Percentiles rank a stretch among this genome's conserved stretches.
phyloP scores from a whole-genome alignment of 192 early-diverging fungal species.

The Helicostylum pulchrum region DNA sequence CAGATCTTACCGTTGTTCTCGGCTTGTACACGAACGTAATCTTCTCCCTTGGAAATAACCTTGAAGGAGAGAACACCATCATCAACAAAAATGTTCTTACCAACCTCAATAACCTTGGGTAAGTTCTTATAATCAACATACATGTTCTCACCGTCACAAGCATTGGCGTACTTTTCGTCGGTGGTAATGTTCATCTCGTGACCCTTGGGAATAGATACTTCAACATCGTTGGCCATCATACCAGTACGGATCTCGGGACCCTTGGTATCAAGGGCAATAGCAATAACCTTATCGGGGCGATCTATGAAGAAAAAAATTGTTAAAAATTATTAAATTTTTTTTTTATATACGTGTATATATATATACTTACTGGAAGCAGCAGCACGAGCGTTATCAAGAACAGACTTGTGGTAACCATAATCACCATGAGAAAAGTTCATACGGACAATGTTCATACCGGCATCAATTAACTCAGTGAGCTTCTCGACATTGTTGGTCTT shows the following conservation, averaged over 20 bases:
- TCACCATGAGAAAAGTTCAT: conserved; percentile 76
- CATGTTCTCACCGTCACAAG: conserved; percentile 51
- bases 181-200: conserved; percentile 69
- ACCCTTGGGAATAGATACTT: conserved; percentile 61
- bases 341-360: not conserved
- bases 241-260: conserved; percentile 80
- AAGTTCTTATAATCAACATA: conserved; percentile 79
- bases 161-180: conserved; percentile 54
- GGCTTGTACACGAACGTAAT: conserved; percentile 57
- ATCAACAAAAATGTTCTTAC: conserved; percentile 80
- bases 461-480: conserved; percentile 62
- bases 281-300: conserved; percentile 44
- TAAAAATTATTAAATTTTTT: not conserved
- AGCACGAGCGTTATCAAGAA: conserved; percentile 68
- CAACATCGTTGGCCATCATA: conserved; percentile 55
- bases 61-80: conserved; percentile 93
- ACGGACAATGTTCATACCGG: conserved; percentile 82
- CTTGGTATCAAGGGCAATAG: conserved; percentile 80
- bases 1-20: conserved; percentile 78
- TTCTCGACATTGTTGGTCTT: conserved; percentile 74
- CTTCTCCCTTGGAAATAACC: conserved; percentile 65
- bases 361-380: conserved; percentile 28
- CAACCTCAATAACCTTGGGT: conserved; percentile 60
- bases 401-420: conserved; percentile 68
- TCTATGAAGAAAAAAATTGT: conserved; percentile 15